phyloP scores from a whole-genome alignment of 1,284 basidiomycete species.

The Exsudoporus floridanus region DNA sequence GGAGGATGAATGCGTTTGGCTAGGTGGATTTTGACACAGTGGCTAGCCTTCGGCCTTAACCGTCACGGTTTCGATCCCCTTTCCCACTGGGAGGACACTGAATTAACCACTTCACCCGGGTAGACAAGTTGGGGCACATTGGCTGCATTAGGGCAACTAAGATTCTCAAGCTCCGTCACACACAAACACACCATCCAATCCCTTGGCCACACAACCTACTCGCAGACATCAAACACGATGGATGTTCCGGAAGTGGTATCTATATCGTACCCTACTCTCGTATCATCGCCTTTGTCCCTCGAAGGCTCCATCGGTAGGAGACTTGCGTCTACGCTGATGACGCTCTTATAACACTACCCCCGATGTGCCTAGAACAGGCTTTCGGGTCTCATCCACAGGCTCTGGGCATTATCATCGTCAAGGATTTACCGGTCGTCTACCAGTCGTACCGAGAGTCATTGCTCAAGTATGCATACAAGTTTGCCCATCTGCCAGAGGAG shows the following conservation, averaged over 20 bases:
- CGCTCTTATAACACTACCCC: not conserved
- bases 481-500: slow-evolving; percentile 67
- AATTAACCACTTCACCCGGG: no score
- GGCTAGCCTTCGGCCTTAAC: no score
- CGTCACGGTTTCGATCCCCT: no score
- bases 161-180: no score
- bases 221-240: slow-evolving; percentile 37
- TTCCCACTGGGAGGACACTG: no score
- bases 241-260: slow-evolving; percentile 61
- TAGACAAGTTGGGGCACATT: no score
- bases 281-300: slow-evolving; percentile 58
- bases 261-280: slow-evolving; percentile 67
- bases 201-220: slow-evolving; percentile 7
- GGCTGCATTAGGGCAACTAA: no score
- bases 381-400: slow-evolving; percentile 77
- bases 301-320: slow-evolving; percentile 59
- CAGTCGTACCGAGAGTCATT: slow-evolving; percentile 61
- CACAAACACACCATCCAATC: not conserved
- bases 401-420: slow-evolving; percentile 78
- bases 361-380: slow-evolving; percentile 55
- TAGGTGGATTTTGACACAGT: no score
- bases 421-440: slow-evolving; percentile 75
- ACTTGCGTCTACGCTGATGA: not conserved
- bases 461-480: slow-evolving; percentile 69
- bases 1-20: no score